phyloP scores from a whole-genome alignment of 495 filamentous ascomycete genomes.

The Hypoxylon perforatum region DNA sequence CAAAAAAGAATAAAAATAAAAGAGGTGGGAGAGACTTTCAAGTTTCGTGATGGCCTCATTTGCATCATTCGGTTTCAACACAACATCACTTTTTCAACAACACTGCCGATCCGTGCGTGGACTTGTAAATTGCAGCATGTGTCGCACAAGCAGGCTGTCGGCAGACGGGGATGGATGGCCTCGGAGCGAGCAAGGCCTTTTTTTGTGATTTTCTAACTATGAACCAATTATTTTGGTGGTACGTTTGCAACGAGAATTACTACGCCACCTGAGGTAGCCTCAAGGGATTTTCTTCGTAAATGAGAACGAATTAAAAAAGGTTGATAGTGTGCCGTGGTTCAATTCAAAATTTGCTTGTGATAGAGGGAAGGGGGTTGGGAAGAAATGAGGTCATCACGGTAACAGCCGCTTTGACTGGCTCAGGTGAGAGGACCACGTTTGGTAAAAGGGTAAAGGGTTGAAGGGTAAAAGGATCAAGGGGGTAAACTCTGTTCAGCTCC shows the following conservation, averaged over 20 bases:
- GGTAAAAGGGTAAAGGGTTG: no score
- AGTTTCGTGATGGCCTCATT: conserved; percentile 38
- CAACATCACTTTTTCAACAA: conserved; percentile 35
- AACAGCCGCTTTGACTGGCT: conserved; percentile 5
- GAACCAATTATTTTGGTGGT: background rate
- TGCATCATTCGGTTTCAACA: conserved; percentile 42
- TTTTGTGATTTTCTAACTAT: background rate
- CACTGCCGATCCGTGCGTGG: conserved; percentile 28
- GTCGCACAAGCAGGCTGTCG: conserved; percentile 17
- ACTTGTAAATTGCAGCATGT: background rate
- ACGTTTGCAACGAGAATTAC: background rate
- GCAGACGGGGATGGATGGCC: conserved; percentile 14
- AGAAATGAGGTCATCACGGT: conserved; percentile 33
- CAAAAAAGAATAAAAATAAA: conserved; percentile 26
- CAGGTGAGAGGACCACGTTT: no score
- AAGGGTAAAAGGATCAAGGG: no score
- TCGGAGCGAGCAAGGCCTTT: background rate
- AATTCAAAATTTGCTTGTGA: conserved; percentile 33
- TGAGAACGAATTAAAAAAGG: conserved; percentile 22
- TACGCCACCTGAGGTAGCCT: background rate
- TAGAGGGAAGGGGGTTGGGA: conserved; percentile 7
- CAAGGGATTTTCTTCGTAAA: conserved; percentile 10
- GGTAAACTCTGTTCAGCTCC: no score
- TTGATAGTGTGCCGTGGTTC: background rate
- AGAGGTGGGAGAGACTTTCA: background rate